These are phyloP conservation scores for Lachnellula occidentalis DNA, from an alignment of 2,329 filamentous ascomycete genomes.

Conservation along the genomic window DNA sequence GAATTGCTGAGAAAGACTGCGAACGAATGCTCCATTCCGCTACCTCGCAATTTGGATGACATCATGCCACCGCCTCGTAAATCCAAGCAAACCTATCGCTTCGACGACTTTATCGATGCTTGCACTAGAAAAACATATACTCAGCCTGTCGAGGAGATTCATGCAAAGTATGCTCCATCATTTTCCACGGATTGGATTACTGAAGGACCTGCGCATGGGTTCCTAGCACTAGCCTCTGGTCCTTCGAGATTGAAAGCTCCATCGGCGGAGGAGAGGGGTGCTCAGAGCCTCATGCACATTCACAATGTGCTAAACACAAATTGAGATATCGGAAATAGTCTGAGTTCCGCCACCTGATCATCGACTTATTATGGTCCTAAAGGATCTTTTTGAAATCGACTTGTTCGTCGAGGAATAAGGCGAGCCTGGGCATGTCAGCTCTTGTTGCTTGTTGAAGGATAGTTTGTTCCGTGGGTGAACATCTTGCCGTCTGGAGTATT, in stretches of 20 bases:
- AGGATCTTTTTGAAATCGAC: not conserved
- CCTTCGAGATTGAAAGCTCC: slow-evolving; percentile 6
- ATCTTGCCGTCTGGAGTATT: not conserved
- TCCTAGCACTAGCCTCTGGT: slow-evolving; percentile 10
- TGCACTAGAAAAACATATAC: slow-evolving; percentile 29
- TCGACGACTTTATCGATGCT: slow-evolving; percentile 31
- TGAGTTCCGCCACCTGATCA: not conserved
- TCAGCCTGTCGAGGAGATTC: slow-evolving; percentile 27
- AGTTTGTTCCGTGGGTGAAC: not conserved
- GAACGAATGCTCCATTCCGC: slow-evolving; percentile 19
- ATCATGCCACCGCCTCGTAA: slow-evolving; percentile 11
- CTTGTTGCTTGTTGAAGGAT: not conserved
- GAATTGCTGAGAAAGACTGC: slow-evolving; percentile 28
- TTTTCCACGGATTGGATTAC: slow-evolving; percentile 27
- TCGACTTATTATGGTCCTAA: not conserved
- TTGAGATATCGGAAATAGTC: slow-evolving; percentile 6
- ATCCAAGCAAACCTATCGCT: slow-evolving; percentile 14
- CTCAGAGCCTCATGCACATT: slow-evolving; percentile 29
- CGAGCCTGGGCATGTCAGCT: not conserved
- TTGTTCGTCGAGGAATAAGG: not conserved
- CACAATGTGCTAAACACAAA: slow-evolving; percentile 28
- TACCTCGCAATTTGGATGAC: slow-evolving; percentile 20
- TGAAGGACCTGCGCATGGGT: slow-evolving; percentile 17
- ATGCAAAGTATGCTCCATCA: slow-evolving; percentile 24
- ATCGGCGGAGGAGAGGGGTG: slow-evolving; percentile 23